Percentiles rank a stretch among this genome's conserved stretches.
Evolutionary conservation across 768 basidiomycete species (phyloP).

Genomic region (Sistotremastrum niveocremeum): DNA sequence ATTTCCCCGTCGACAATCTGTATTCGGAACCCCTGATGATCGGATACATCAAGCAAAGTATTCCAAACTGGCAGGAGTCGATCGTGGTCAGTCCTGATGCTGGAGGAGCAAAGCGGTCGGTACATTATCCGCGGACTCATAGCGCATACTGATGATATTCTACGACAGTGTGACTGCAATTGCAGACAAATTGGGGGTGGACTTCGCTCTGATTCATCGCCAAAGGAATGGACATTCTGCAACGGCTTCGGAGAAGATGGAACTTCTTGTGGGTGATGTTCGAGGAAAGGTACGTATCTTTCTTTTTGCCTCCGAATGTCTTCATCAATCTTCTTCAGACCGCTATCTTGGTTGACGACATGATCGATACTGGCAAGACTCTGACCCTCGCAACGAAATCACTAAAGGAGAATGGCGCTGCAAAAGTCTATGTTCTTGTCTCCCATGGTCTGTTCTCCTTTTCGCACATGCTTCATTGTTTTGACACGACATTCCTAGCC

Average conservation of each 20-base stretch:
- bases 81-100: conserved; percentile 97
- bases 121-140: conserved; percentile 7
- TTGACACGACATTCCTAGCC: conserved; percentile 28
- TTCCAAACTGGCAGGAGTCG: conserved; percentile 72
- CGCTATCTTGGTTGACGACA: conserved; percentile 94
- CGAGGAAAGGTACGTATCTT: conserved; percentile 53
- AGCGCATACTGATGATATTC: not conserved
- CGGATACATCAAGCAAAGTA: conserved; percentile 77
- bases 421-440: conserved; percentile 72
- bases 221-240: conserved; percentile 61
- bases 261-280: conserved; percentile 91
- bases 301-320: not conserved
- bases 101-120: conserved; percentile 94
- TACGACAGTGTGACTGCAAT: conserved; percentile 70
- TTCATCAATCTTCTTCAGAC: conserved; percentile 31
- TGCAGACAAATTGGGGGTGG: conserved; percentile 88
- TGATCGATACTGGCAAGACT: conserved; percentile 95
- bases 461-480: conserved; percentile 12
- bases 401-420: conserved; percentile 83
- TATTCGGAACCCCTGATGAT: conserved; percentile 95
- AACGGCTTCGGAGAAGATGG: conserved; percentile 68
- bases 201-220: conserved; percentile 92
- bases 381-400: conserved; percentile 72
- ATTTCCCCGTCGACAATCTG: conserved; percentile 95
- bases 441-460: conserved; percentile 59